Conservation (phyloP, 2,329 filamentous ascomycete genomes). For the Samsoniella hepiali region DNA sequence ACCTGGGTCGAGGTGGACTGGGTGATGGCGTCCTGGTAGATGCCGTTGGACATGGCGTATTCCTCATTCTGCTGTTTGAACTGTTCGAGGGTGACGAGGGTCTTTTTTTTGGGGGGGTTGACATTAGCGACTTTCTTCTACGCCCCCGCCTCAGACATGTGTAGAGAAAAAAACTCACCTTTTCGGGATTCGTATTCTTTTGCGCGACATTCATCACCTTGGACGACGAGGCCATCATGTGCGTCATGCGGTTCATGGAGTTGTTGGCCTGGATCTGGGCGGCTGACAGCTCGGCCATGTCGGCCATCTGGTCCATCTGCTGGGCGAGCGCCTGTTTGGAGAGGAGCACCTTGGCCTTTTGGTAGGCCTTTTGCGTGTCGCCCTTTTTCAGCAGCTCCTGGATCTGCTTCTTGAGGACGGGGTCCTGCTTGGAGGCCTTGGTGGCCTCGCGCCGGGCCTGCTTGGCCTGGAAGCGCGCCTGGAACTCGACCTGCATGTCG, state of each 20-base stretch:
- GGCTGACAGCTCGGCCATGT: conserved; percentile 59
- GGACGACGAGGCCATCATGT: conserved; percentile 60
- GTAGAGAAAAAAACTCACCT: conserved; percentile 33
- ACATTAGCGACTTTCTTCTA: no score
- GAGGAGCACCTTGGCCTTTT: conserved; percentile 61
- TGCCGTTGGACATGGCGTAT: conserved; percentile 63
- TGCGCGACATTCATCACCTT: conserved; percentile 57
- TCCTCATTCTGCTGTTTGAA: conserved; percentile 62
- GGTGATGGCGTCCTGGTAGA: conserved; percentile 82
- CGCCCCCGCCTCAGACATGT: no score
- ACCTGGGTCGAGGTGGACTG: conserved; percentile 71
- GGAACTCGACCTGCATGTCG: conserved; percentile 62
- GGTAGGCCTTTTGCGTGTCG: conserved; percentile 60
- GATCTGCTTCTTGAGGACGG: conserved; percentile 60
- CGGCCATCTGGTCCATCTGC: conserved; percentile 63
- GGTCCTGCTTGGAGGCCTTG: conserved; percentile 60
- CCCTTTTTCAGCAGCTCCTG: conserved; percentile 61
- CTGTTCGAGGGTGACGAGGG: conserved; percentile 58
- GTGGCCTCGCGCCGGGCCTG: conserved; percentile 59
- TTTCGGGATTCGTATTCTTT: conserved; percentile 57
- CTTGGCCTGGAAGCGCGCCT: conserved; percentile 61
- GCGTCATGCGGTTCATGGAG: conserved; percentile 62
- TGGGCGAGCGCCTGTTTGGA: conserved; percentile 59
- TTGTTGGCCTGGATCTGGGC: conserved; percentile 64
- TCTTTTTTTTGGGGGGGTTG: conserved; percentile 31